Conservation (phyloP, 768 basidiomycete species). For the Galerina sulciceps region DNA sequence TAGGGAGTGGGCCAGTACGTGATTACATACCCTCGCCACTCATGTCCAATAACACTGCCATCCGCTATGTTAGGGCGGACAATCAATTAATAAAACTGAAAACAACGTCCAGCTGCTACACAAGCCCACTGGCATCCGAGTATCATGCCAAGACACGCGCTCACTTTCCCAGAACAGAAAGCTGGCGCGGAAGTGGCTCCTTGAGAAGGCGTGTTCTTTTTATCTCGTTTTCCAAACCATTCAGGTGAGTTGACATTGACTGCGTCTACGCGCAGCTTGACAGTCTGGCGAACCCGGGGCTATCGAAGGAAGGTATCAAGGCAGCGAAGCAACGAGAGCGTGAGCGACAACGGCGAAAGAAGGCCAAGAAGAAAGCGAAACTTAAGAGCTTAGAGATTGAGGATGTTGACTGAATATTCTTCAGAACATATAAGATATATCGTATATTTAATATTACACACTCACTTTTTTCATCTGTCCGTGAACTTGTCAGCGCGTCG, state of each 20-base stretch:
- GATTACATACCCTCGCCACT: slow-evolving; percentile 21
- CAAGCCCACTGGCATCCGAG: slow-evolving; percentile 85
- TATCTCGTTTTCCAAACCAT: slow-evolving; percentile 17
- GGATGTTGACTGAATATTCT: background rate
- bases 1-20: slow-evolving; percentile 82
- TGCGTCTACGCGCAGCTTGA: slow-evolving; percentile 58
- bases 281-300: slow-evolving; percentile 70
- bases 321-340: slow-evolving; percentile 78
- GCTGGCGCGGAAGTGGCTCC: slow-evolving; percentile 70
- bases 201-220: slow-evolving; percentile 72
- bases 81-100: slow-evolving; percentile 95
- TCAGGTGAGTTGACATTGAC: slow-evolving; percentile 20
- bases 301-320: slow-evolving; percentile 70
- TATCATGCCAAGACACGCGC: slow-evolving; percentile 88
- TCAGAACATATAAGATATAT: background rate
- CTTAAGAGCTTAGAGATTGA: slow-evolving; percentile 23
- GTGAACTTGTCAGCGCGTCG: background rate
- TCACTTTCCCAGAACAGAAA: slow-evolving; percentile 81
- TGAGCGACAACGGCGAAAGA: slow-evolving; percentile 75
- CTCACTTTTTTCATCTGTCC: background rate
- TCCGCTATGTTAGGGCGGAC: slow-evolving; percentile 67
- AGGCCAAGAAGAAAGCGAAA: slow-evolving; percentile 71
- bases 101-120: slow-evolving; percentile 91
- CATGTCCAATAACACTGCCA: slow-evolving; percentile 26
- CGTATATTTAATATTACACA: background rate